Evolutionary conservation across 2,329 filamentous ascomycete genomes (phyloP).

Genomic region (Elsinoe fawcettii): DNA sequence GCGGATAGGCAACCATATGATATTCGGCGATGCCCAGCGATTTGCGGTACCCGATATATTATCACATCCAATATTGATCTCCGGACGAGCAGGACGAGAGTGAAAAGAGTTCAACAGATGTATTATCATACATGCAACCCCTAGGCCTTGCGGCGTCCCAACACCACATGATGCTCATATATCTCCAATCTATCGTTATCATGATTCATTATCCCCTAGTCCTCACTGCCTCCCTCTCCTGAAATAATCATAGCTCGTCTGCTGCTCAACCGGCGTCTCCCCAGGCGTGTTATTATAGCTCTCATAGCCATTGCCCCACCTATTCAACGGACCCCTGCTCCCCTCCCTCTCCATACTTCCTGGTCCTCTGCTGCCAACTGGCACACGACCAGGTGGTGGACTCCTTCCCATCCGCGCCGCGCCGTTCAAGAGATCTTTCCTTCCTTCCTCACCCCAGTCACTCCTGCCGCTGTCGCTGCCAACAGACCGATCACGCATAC

Average conservation of each 20-base stretch:
- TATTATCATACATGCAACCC: neutral
- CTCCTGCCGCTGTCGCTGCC: slow-evolving; percentile 20
- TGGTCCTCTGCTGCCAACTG: slow-evolving; percentile 25
- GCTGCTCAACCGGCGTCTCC: slow-evolving; percentile 28
- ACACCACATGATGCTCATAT: neutral
- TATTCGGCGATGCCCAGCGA: too few species aligned
- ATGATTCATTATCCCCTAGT: neutral
- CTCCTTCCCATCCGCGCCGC: slow-evolving; percentile 28
- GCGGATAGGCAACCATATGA: neutral
- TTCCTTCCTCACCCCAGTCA: slow-evolving; percentile 18
- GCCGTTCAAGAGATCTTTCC: slow-evolving; percentile 21
- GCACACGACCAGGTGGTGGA: slow-evolving; percentile 19
- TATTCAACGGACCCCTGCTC: slow-evolving; percentile 1
- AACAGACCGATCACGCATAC: slow-evolving; percentile 21
- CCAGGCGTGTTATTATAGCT: slow-evolving; percentile 19
- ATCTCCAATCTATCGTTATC: neutral
- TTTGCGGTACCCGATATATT: too few species aligned
- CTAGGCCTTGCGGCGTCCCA: neutral
- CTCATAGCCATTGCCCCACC: slow-evolving; percentile 18
- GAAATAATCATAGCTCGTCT: slow-evolving; percentile 36
- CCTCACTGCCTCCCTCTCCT: slow-evolving; percentile 23
- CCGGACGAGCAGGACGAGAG: too few species aligned
- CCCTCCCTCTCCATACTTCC: slow-evolving; percentile 18
- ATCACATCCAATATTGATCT: too few species aligned
- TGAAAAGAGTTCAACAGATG: too few species aligned